Conservation (phyloP, 2,329 filamentous ascomycete genomes). For the Alternaria longipes region DNA sequence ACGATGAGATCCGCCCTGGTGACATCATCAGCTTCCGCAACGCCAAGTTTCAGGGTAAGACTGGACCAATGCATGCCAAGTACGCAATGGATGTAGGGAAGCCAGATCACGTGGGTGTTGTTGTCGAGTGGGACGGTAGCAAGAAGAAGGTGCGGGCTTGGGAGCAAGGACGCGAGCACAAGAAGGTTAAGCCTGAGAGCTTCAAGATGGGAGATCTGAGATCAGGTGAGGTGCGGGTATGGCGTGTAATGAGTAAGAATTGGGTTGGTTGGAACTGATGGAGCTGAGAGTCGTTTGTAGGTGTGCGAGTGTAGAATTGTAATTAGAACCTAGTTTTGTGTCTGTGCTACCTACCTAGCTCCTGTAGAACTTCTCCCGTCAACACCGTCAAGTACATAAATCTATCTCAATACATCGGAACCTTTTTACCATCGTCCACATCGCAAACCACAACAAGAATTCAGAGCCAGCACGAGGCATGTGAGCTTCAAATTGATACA, state of each 20-base stretch:
- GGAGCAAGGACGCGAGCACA: slow-evolving; percentile 94
- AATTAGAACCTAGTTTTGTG: slow-evolving; percentile 3
- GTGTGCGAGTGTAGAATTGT: background rate
- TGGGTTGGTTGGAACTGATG: slow-evolving; percentile 82
- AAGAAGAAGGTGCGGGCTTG: slow-evolving; percentile 97
- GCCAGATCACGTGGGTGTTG: slow-evolving; percentile 86
- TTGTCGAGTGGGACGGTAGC: slow-evolving; percentile 96
- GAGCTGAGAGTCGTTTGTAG: background rate
- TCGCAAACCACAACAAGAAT: background rate
- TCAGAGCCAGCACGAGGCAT: too few species aligned
- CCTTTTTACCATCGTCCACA: background rate
- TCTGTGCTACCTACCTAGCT: background rate
- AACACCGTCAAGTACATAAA: background rate
- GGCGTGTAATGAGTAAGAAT: slow-evolving; percentile 89
- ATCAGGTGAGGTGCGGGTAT: slow-evolving; percentile 95
- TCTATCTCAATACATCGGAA: background rate
- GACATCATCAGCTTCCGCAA: slow-evolving; percentile 95
- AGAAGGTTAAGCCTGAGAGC: slow-evolving; percentile 92
- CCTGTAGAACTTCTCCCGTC: background rate
- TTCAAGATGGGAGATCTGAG: slow-evolving; percentile 92
- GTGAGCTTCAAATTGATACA: too few species aligned
- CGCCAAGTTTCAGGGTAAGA: slow-evolving; percentile 92
- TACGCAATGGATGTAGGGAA: slow-evolving; percentile 90
- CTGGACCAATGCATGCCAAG: slow-evolving; percentile 93
- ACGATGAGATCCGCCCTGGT: slow-evolving; percentile 91